Evolutionary conservation across 495 filamentous ascomycete genomes (phyloP), one percentile per base, ranked within the genome.

Genomic region (Tuber microsphaerosporum): DNA sequence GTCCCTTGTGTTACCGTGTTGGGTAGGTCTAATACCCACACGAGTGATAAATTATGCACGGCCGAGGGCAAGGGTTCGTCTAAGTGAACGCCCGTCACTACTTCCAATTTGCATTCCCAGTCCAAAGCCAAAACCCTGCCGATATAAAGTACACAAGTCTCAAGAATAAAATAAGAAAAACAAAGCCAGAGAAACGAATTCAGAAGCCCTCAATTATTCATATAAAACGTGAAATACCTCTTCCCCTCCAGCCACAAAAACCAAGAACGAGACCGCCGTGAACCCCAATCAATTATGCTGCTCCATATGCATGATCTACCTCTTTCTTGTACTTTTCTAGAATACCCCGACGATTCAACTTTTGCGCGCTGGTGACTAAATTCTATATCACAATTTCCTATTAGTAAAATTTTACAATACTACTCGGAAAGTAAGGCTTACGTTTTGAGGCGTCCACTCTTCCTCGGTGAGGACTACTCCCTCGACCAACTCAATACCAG

Each of bases 391-490:
- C 75, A 76, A 17, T n/a, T 37, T 34, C 14, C 14, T 5, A 74
- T 74, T 41, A 65, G 72, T 71, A 65, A 16, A 56, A 14, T 31
- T 26, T 70, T 20, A 41, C 22, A 44, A 76, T 10, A 69, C 75
- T 2, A 44, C 2, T 69, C 46, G 12, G 48, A 26, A 69, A 56
- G 42, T 20, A 48, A 37, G 8, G 75, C 93, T 90, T 87, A 97
- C 94, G 85, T 97, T 98, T 74, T 96, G 92, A 71, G 95, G 92
- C 37, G 92, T 97, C 95, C 95, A 99, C 83, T 99, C 95, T 84
- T 99, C 94, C 77, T 97, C 94, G 1, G 93, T 92, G 82, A 99
- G 83, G 9, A 97, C 93, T 19, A 97, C 93, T 77, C 95, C 95
- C 76, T 93, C 91, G 78, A 99, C 91, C 71, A 97, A 93, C 86